Conservation (phyloP, 352 stramenopile species). For the Elongisporangium senticosum region DNA sequence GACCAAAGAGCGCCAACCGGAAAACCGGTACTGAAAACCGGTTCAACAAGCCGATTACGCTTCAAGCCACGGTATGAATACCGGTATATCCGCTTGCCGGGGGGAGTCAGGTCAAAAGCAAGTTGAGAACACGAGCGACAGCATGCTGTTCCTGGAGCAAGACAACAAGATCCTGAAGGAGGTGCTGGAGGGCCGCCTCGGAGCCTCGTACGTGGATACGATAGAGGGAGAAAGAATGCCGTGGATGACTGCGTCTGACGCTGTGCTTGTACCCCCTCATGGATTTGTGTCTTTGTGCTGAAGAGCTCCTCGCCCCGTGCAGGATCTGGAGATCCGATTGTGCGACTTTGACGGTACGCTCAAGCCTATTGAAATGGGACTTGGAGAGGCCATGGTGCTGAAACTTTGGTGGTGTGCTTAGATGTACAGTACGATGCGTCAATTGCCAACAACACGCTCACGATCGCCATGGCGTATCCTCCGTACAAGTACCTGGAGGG, state of each 20-base stretch:
- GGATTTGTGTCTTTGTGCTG: conserved; percentile 1
- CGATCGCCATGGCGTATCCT: conserved; percentile 73
- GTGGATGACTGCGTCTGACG: not conserved
- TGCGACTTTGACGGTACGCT: conserved; percentile 81
- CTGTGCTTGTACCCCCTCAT: conserved; percentile 1
- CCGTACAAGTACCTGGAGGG: conserved; percentile 65
- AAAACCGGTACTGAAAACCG: conserved; percentile 4
- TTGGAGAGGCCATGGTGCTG: not conserved
- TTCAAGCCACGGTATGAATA: not conserved
- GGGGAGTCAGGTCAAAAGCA: conserved; percentile 3
- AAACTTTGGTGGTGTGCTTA: conserved; percentile 11
- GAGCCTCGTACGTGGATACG: conserved; percentile 44
- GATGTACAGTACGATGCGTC: conserved; percentile 84
- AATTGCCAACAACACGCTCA: conserved; percentile 58
- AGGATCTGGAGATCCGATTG: conserved; percentile 70
- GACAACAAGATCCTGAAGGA: conserved; percentile 89
- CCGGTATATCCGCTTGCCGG: conserved; percentile 3
- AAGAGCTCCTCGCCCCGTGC: conserved; percentile 70
- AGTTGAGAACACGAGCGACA: conserved; percentile 3
- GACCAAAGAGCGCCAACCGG: not conserved
- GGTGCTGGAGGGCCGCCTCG: conserved; percentile 64
- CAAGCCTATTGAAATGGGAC: not conserved
- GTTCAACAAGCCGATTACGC: conserved; percentile 7
- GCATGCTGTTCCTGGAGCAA: conserved; percentile 80
- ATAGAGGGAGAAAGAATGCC: not conserved